These are phyloP conservation scores for Metschnikowia koreensis DNA, from an alignment of 805 yeast genomes.

Conservation along the genomic window DNA sequence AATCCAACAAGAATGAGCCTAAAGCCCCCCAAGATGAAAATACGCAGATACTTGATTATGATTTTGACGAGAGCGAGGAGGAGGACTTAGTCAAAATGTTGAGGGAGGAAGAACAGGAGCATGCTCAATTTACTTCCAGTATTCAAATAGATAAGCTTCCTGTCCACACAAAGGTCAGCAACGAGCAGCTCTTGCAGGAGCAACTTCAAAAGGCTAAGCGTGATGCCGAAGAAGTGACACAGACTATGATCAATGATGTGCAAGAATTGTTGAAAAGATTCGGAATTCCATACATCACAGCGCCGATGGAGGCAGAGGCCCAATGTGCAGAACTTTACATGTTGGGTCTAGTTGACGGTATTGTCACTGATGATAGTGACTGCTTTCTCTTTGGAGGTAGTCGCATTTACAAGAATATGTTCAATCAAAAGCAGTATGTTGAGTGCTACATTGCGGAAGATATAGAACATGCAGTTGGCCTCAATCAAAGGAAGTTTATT, in stretches of 20 bases:
- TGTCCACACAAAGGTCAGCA: slow-evolving; percentile 38
- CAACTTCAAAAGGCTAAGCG: slow-evolving; percentile 67
- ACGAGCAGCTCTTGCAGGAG: slow-evolving; percentile 53
- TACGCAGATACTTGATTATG: slow-evolving; percentile 47
- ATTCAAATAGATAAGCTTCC: slow-evolving; percentile 24
- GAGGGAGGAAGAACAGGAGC: slow-evolving; percentile 69
- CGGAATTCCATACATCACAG: slow-evolving; percentile 92
- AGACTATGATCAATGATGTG: slow-evolving; percentile 82
- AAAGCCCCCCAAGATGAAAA: not conserved
- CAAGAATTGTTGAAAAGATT: slow-evolving; percentile 83
- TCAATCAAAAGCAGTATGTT: slow-evolving; percentile 87
- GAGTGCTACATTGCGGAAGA: slow-evolving; percentile 71
- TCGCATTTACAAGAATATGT: slow-evolving; percentile 84
- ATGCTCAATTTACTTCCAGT: slow-evolving; percentile 53
- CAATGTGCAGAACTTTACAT: slow-evolving; percentile 82
- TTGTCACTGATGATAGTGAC: slow-evolving; percentile 96
- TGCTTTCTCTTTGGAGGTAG: slow-evolving; percentile 91
- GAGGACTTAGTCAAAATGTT: slow-evolving; percentile 61
- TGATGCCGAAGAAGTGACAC: slow-evolving; percentile 89
- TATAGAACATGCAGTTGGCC: slow-evolving; percentile 61
- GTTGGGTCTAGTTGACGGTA: slow-evolving; percentile 85
- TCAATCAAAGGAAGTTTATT: slow-evolving; percentile 62
- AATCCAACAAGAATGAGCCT: not conserved
- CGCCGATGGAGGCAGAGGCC: slow-evolving; percentile 99
- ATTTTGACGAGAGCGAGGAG: slow-evolving; percentile 77